These are phyloP conservation scores for Chytriomyces hyalinus DNA, from an alignment of 192 early-diverging fungal species.

Conservation along the genomic window DNA sequence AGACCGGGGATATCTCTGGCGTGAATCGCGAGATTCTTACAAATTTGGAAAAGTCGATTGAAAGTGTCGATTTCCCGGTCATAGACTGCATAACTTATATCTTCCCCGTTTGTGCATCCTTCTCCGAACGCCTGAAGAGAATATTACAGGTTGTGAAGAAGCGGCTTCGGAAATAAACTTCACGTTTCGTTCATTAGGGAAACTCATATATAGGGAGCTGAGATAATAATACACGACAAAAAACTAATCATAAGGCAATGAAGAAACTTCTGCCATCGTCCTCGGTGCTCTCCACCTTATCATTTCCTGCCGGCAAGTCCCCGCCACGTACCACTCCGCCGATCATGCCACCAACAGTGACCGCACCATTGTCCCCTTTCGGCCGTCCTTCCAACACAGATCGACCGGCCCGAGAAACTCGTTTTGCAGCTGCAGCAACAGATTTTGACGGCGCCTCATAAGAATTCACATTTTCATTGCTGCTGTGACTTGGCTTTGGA, in stretches of 20 bases:
- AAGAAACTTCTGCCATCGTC: too few relatives aligned
- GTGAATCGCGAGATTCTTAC: slow-evolving; percentile 10
- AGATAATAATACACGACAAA: too few relatives aligned
- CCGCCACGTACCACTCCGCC: too few relatives aligned
- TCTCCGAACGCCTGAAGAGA: slow-evolving; percentile 16
- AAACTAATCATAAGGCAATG: too few relatives aligned
- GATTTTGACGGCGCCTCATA: too few relatives aligned
- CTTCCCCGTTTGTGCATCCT: slow-evolving; percentile 20
- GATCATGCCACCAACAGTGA: too few relatives aligned
- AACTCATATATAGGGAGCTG: too few relatives aligned
- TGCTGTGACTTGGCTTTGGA: neutral
- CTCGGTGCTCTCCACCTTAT: too few relatives aligned
- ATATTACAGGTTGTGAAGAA: slow-evolving; percentile 1
- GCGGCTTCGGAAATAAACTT: neutral
- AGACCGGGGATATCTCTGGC: neutral
- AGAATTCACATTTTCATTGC: too few relatives aligned
- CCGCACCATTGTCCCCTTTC: neutral
- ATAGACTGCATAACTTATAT: slow-evolving; percentile 24
- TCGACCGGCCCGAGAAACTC: neutral
- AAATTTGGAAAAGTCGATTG: slow-evolving; percentile 4
- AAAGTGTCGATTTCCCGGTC: slow-evolving; percentile 17
- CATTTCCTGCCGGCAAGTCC: too few relatives aligned
- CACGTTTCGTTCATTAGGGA: neutral
- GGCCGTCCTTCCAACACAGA: neutral
- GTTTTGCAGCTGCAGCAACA: neutral